phyloP scores from a whole-genome alignment of 2,329 filamentous ascomycete species.

The Juglanconis sp. region DNA sequence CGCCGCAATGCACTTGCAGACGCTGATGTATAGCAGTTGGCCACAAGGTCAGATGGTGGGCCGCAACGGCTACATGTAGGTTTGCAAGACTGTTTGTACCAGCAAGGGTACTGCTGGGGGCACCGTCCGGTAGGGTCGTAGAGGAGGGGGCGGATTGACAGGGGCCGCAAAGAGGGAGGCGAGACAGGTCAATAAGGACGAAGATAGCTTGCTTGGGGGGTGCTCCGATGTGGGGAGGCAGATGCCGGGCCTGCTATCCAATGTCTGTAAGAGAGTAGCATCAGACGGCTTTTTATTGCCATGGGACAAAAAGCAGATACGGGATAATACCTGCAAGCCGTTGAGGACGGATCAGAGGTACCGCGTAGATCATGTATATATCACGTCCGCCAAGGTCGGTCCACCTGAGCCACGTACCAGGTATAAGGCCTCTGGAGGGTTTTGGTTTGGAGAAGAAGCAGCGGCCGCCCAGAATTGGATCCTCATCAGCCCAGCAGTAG shows the following conservation, averaged over 20 bases:
- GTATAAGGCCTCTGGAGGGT: not conserved
- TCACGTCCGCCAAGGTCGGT: conserved; percentile 3
- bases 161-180: conserved; percentile 26
- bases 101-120: conserved; percentile 30
- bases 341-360: conserved; percentile 8
- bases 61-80: conserved; percentile 31
- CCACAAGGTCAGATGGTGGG: conserved; percentile 28
- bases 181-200: conserved; percentile 19
- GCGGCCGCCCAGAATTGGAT: conserved; percentile 2
- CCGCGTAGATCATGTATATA: conserved; percentile 7
- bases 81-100: conserved; percentile 38
- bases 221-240: conserved; percentile 15
- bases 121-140: conserved; percentile 16
- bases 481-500: conserved; percentile 5
- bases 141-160: conserved; percentile 22
- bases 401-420: not conserved
- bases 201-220: conserved; percentile 9
- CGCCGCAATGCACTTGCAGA: conserved; percentile 29
- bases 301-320: conserved; percentile 4
- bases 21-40: conserved; percentile 23
- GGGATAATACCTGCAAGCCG: conserved; percentile 10
- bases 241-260: conserved; percentile 10
- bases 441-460: not conserved
- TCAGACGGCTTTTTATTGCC: conserved; percentile 8
- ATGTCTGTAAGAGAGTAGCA: conserved; percentile 13